Evolutionary conservation across 495 filamentous ascomycete species (phyloP), one percentile per base, ranked within the genome.

Genomic region (Cercophora samala): DNA sequence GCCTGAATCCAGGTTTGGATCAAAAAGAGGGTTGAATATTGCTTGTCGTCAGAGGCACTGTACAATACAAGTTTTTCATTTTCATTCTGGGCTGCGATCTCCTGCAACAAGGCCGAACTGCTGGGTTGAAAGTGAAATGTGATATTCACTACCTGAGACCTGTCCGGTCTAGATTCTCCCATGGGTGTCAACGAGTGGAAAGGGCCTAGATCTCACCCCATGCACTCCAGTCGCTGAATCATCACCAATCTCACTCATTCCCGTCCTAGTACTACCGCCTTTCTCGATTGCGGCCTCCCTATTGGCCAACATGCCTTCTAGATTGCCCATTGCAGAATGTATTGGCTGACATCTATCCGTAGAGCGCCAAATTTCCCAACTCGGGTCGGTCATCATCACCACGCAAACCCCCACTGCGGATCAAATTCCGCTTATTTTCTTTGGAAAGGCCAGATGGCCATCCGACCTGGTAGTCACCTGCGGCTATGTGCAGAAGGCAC

Each of bases 251-350:
- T 46, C 11, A 46, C 37, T 46, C 37, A 46, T 9, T 9, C 15
- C 37, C 2, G 13, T 2, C 37, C 37, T 9, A 29, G 4, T 8
- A 29, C 37, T 13, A 46, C 13, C 37, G 13, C 37, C 3, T 11
- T 46, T 46, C 37, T 18, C 37, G 3, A 9, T 46, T 13, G 6
- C 37, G 6, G 15, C 37, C 1, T 46, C n/a, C 13, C 13, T 1
- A 46, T 46, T 46, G 37, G 15, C 15, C 15, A 11, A 1, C 11
- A 46, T 13, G 18, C 6, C 6, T 19, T 32, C 32, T 60, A 26
- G 52, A 61, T 22, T n/a, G 26, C 46, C 58, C 8, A 61, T 60
- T 18, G 56, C 64, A 66, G 32, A 54, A 62, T 46, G 37, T 46
- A 46, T 46, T 46, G 37, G 13, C 37, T 46, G 37, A 46, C 37